A percentile compares a stretch with the other conserved stretches of the same genome.
Evolutionary conservation across 2,329 filamentous ascomycete genomes (phyloP).

Genomic region (Stylonectria norvegica): DNA sequence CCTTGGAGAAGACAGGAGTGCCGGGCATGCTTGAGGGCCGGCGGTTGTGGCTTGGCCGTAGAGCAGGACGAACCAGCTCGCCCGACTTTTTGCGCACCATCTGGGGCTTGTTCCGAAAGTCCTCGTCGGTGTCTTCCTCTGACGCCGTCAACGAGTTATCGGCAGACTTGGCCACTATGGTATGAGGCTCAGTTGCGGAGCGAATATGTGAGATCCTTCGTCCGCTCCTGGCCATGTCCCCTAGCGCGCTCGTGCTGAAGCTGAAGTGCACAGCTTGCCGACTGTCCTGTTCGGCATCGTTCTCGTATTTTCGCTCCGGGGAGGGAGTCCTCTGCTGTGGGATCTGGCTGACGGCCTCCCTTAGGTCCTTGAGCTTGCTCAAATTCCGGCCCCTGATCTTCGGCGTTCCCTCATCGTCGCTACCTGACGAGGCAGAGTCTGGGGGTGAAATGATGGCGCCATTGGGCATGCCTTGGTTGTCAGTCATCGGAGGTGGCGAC

Average conservation of each 20-base stretch:
- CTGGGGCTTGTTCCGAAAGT: constrained; percentile 67
- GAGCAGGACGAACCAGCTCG: constrained; percentile 87
- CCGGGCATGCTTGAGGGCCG: constrained; percentile 96
- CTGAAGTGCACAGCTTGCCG: constrained; percentile 41
- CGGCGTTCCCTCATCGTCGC: constrained; percentile 71
- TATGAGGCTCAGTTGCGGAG: constrained; percentile 54
- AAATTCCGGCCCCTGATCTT: constrained; percentile 47
- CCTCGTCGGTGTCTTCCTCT: constrained; percentile 62
- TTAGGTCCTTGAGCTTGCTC: constrained; percentile 62
- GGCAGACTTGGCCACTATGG: constrained; percentile 43
- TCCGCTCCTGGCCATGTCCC: constrained; percentile 37
- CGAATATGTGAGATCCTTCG: constrained; percentile 49
- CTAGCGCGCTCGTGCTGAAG: constrained; percentile 46
- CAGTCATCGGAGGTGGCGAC: constrained; percentile 77
- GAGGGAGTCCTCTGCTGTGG: constrained; percentile 46
- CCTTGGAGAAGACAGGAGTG: constrained; percentile 92
- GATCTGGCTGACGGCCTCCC: constrained; percentile 79
- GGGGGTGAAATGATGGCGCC: constrained; percentile 89
- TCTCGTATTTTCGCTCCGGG: constrained; percentile 39
- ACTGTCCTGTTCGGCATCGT: constrained; percentile 50
- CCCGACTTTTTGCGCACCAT: constrained; percentile 99
- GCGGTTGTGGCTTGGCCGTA: constrained; percentile 73
- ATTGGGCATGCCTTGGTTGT: constrained; percentile 68
- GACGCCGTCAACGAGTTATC: constrained; percentile 51
- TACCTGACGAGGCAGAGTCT: constrained; percentile 75